Evolutionary conservation across 805 yeast species (phyloP).

Genomic region (Starmerella apis): DNA sequence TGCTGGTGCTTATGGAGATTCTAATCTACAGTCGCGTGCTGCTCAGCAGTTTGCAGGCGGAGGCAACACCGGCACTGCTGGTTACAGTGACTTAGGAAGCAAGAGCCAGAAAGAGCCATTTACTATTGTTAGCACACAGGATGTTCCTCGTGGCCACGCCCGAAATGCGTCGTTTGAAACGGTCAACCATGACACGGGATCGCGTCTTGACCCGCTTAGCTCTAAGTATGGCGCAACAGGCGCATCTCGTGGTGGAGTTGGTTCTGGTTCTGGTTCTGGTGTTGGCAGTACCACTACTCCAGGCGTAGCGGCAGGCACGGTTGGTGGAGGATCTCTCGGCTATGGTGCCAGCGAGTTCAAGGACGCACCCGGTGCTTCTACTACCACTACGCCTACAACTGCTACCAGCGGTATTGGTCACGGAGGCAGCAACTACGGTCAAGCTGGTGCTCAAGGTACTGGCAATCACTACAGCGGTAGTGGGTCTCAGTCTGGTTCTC

Average conservation of each 20-base stretch:
- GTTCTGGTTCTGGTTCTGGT: not conserved
- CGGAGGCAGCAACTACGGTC: not conserved
- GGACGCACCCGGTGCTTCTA: not conserved
- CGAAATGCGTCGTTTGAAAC: constrained; percentile 11
- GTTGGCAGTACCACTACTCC: not conserved
- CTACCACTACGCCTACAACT: too few species aligned
- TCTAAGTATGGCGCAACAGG: constrained; percentile 7
- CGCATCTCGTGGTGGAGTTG: not conserved
- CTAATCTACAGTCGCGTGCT: not conserved
- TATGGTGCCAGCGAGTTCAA: not conserved
- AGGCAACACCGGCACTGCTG: constrained; percentile 1
- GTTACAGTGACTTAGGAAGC: constrained; percentile 13
- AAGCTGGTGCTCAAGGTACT: not conserved
- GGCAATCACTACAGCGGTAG: not conserved
- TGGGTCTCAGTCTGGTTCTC: not conserved
- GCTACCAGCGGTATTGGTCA: not conserved
- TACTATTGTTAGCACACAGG: not conserved
- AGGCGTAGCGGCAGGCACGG: not conserved
- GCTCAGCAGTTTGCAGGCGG: constrained; percentile 3
- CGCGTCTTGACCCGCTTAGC: constrained; percentile 18
- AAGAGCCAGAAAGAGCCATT: constrained; percentile 6
- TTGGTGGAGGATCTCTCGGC: constrained; percentile 1
- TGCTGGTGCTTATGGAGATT: not conserved
- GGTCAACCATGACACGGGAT: constrained; percentile 13
- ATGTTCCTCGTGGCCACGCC: constrained; percentile 5